Evolutionary conservation across 129 eudicot species (phyloP), one percentile per base, ranked within the genome.

Genomic region (Flaveria linearis): DNA sequence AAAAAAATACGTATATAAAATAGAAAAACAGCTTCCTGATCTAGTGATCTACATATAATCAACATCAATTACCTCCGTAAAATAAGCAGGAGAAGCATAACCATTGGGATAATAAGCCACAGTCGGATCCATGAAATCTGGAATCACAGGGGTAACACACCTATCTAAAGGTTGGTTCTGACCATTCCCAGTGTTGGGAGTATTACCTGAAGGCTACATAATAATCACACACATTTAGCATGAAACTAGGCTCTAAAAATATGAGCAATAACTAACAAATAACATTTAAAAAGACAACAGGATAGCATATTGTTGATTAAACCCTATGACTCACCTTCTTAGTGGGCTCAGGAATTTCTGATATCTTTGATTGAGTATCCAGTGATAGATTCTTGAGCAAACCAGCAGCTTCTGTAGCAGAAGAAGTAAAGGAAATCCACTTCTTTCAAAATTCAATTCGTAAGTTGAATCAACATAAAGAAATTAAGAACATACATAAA

Each of bases 351-450:
- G 87, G 81, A 28, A 82, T 75, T 55, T 93, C 96, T 73, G 85
- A 79, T 41, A 86, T 47, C 75, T 87, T 93, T 0, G 87, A 10
- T 60, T 85, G 91, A 36, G 97, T 69, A 70, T 93, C 97, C 87
- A 93, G 79, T 11, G 97, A 82, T 36, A 93, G 43, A 41, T 90
- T 90, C 80, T 93, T 91, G 77, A 93, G 61, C 87, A 91, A 87
- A 74, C 85, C 98, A 23, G 93, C 88, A 65, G 98, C 82, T 76
- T 93, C 98, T 93, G 62, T 52, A 49, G 13, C 12, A 86, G 53
- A 49, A 49, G 5, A 49, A 75, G 84, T 85, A 1, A 73, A 86
- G 83, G 82, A 61, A 41, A 10, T 36, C 78, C 20, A 66, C 72
- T 65, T 39, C 60, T 57, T 43, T 61, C 14, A 14, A 1, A 12